Percentiles rank a stretch among this genome's conserved stretches.
Conservation (phyloP, 2,329 filamentous ascomycete species). For the Ascomycota sp. region DNA sequence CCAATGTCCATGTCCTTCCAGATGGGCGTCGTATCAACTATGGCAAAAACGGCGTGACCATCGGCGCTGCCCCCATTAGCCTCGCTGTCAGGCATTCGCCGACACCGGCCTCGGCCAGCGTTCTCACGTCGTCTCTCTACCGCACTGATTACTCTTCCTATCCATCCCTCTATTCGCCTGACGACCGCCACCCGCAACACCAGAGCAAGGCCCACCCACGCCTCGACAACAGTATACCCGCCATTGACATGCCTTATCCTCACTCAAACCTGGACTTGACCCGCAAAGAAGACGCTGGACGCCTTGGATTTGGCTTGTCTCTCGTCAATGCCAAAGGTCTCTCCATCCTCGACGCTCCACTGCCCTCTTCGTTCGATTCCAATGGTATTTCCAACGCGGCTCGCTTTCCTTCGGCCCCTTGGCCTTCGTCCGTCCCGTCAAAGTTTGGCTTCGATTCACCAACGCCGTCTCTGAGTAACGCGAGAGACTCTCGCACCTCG, state of each 20-base stretch:
- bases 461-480: slow-evolving; percentile 48
- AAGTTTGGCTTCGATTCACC: slow-evolving; percentile 81
- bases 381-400: slow-evolving; percentile 87
- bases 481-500: slow-evolving; percentile 38
- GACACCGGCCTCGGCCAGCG: slow-evolving; percentile 25
- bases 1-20: slow-evolving; percentile 84
- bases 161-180: slow-evolving; percentile 17
- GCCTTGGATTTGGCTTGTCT: slow-evolving; percentile 56
- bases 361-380: slow-evolving; percentile 90
- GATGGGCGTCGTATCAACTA: slow-evolving; percentile 85
- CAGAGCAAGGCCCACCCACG: slow-evolving; percentile 25
- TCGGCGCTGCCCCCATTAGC: slow-evolving; percentile 34
- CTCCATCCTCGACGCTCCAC: slow-evolving; percentile 82
- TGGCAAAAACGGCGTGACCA: slow-evolving; percentile 46
- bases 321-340: slow-evolving; percentile 50
- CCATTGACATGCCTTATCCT: slow-evolving; percentile 37
- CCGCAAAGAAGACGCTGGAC: slow-evolving; percentile 38
- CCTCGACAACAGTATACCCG: slow-evolving; percentile 33
- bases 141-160: slow-evolving; percentile 19
- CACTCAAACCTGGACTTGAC: slow-evolving; percentile 64
- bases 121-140: slow-evolving; percentile 40
- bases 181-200: slow-evolving; percentile 12
- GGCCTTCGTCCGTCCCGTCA: slow-evolving; percentile 80
- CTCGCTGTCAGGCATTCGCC: slow-evolving; percentile 45
- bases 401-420: slow-evolving; percentile 55